Evolutionary conservation across 179 eudicot species (phyloP).

Genomic region (Silene noctiflora): DNA sequence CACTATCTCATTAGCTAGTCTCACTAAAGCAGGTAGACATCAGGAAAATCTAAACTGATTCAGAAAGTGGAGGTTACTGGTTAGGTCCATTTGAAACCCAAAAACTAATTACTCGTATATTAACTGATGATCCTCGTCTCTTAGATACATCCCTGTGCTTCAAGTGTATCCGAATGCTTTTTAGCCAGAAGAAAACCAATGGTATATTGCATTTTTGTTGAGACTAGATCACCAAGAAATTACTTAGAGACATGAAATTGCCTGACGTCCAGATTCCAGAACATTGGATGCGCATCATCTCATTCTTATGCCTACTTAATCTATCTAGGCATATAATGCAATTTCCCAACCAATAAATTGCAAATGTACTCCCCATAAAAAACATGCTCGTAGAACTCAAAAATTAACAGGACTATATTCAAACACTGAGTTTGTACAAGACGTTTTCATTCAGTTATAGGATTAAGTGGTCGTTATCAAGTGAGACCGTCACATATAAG

Average conservation of each 20-base stretch:
- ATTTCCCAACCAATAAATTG: background rate
- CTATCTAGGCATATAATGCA: background rate
- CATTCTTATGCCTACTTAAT: background rate
- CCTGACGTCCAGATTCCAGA: background rate
- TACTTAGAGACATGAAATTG: background rate
- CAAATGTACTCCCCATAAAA: background rate
- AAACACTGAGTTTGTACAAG: too few relatives aligned
- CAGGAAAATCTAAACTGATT: background rate
- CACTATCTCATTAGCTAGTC: background rate
- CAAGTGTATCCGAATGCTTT: background rate
- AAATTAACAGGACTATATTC: background rate
- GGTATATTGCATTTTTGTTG: background rate
- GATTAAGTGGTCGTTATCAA: too few relatives aligned
- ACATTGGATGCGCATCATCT: conserved; percentile 1
- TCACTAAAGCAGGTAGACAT: conserved; percentile 4
- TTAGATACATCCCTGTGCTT: background rate
- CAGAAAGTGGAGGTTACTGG: background rate
- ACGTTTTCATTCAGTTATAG: too few relatives aligned
- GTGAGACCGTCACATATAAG: background rate
- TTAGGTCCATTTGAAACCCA: background rate
- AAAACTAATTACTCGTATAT: background rate
- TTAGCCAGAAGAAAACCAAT: background rate
- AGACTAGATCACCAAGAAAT: background rate
- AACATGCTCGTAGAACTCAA: background rate
- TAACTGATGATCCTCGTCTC: background rate